Evolutionary conservation across 2,329 filamentous ascomycete species (phyloP).

Genomic region (Aspergillus novofumigatus): DNA sequence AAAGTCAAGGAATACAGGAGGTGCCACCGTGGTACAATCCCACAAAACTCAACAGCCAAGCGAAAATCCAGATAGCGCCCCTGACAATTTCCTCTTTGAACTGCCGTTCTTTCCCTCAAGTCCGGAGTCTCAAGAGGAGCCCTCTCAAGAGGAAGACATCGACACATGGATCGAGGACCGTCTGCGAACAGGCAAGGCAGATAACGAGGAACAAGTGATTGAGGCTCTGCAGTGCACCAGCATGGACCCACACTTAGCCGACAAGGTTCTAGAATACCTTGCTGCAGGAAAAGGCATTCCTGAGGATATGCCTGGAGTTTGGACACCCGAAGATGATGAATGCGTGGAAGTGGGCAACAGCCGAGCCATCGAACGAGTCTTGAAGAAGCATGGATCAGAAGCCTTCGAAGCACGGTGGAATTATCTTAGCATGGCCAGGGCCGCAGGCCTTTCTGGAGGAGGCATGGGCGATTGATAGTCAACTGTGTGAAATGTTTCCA

Average conservation of each 20-base stretch:
- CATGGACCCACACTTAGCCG: constrained; percentile 37
- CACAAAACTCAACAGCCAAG: background rate
- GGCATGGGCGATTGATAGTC: background rate
- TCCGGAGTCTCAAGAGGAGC: constrained; percentile 18
- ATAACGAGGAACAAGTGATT: constrained; percentile 27
- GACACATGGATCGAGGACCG: constrained; percentile 39
- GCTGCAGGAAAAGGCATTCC: constrained; percentile 35
- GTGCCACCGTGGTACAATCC: background rate
- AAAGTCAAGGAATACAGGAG: background rate
- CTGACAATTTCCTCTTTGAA: constrained; percentile 24
- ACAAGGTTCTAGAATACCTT: constrained; percentile 32
- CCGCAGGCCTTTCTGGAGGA: constrained; percentile 12
- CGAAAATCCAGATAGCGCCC: constrained; percentile 8
- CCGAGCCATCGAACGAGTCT: constrained; percentile 30
- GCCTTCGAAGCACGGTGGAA: constrained; percentile 33
- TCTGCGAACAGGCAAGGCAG: constrained; percentile 24
- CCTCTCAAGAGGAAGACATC: constrained; percentile 20
- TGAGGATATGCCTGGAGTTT: constrained; percentile 40
- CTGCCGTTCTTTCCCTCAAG: constrained; percentile 28
- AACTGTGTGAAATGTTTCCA: background rate
- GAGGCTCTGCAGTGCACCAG: constrained; percentile 37
- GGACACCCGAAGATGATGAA: constrained; percentile 45
- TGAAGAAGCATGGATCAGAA: constrained; percentile 44
- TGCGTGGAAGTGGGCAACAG: constrained; percentile 31
- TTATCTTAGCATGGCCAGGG: constrained; percentile 30